These are phyloP conservation scores for Aspergillus steynii DNA, from an alignment of 495 filamentous ascomycete species.

Conservation along the genomic window DNA sequence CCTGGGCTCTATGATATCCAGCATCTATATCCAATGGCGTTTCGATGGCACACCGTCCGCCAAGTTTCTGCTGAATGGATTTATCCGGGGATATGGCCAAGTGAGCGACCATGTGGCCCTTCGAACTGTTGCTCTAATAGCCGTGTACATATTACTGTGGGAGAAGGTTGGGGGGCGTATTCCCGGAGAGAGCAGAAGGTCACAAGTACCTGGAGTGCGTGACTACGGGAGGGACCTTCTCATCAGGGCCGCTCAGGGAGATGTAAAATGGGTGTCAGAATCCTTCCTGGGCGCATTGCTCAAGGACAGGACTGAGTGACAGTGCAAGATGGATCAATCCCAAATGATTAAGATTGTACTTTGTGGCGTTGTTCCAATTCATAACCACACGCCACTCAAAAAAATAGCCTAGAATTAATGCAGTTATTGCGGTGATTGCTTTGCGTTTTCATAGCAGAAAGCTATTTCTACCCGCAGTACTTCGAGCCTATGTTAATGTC, in stretches of 20 bases:
- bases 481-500: no score
- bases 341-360: no score
- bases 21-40: background rate
- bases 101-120: background rate
- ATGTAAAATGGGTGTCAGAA: background rate
- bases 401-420: no score
- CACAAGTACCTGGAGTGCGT: background rate
- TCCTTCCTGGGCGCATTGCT: background rate
- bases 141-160: background rate
- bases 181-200: no score
- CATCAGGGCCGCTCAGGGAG: background rate
- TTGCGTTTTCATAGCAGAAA: no score
- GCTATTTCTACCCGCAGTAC: no score
- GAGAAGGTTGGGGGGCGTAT: background rate
- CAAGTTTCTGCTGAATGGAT: background rate
- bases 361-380: no score
- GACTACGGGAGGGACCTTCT: background rate
- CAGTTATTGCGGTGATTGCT: no score
- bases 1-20: background rate
- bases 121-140: background rate
- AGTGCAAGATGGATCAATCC: background rate
- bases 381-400: no score
- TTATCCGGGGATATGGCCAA: background rate
- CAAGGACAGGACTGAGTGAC: background rate
- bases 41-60: background rate